Percentiles rank a stretch among this genome's conserved stretches.
Conservation (phyloP, 495 filamentous ascomycete species). For the Tuber indicum region DNA sequence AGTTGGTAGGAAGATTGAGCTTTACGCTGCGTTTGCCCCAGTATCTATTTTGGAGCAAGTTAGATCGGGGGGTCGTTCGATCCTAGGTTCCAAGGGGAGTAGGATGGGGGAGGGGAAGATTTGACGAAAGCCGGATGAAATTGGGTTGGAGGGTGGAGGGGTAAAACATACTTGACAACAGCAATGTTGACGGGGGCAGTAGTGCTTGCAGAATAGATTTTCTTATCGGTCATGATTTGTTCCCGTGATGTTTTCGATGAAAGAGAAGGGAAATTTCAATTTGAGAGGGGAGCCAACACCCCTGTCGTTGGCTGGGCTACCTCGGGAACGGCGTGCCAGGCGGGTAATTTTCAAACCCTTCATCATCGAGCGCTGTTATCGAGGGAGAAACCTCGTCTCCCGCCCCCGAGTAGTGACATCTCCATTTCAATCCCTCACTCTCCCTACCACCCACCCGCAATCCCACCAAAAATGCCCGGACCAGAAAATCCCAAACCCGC, state of each 20-base stretch:
- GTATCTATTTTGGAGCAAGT: constrained; percentile 56
- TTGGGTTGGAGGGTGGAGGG: constrained; percentile 24
- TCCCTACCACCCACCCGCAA: not conserved
- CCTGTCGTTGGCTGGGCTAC: not conserved
- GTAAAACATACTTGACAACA: constrained; percentile 75
- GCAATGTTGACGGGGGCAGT: constrained; percentile 98
- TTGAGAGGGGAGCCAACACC: not conserved
- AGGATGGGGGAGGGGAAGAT: constrained; percentile 17
- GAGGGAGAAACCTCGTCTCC: constrained; percentile 1
- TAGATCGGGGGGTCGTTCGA: constrained; percentile 24
- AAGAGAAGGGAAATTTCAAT: not conserved
- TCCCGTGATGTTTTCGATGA: constrained; percentile 8
- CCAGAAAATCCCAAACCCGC: not conserved
- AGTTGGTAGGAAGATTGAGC: constrained; percentile 95
- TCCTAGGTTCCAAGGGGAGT: not conserved
- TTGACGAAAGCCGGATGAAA: constrained; percentile 11
- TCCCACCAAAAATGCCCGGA: not conserved
- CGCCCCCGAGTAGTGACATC: not conserved
- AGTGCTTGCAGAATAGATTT: constrained; percentile 81
- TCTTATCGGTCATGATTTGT: constrained; percentile 48
- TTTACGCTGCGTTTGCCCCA: constrained; percentile 94
- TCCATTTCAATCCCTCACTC: not conserved
- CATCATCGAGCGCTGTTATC: not conserved
- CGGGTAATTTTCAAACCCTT: not conserved
- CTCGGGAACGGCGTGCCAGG: not conserved